Conservation (phyloP, 805 yeast genomes). For the Kregervanrija fluxuum region DNA sequence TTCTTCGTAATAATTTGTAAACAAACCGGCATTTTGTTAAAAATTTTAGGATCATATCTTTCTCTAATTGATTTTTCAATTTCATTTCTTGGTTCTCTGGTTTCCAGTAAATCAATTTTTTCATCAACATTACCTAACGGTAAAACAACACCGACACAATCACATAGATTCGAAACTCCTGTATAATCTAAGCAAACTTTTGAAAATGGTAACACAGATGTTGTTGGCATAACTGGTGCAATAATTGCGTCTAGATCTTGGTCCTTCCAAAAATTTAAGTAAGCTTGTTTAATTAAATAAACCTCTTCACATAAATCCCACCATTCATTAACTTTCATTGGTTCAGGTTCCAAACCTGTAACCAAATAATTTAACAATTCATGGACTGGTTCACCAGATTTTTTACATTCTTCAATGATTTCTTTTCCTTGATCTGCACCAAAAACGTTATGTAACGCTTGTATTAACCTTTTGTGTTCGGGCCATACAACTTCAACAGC, state of each 20-base stretch:
- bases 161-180: conserved; percentile 40
- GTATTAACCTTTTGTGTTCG: conserved; percentile 26
- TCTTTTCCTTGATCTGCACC: conserved; percentile 36
- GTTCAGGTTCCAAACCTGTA: background rate
- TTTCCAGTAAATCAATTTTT: conserved; percentile 28
- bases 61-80: conserved; percentile 38
- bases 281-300: conserved; percentile 25
- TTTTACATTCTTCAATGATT: conserved; percentile 12
- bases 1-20: conserved; percentile 59
- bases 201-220: conserved; percentile 29
- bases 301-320: conserved; percentile 35
- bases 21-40: conserved; percentile 55
- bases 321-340: conserved; percentile 22
- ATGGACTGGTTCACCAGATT: conserved; percentile 20
- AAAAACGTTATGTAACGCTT: conserved; percentile 28
- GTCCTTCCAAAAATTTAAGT: conserved; percentile 28
- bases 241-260: conserved; percentile 35
- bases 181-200: conserved; percentile 38
- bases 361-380: conserved; percentile 14
- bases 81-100: conserved; percentile 27
- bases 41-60: conserved; percentile 38
- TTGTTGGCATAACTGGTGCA: conserved; percentile 31
- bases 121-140: conserved; percentile 54
- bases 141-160: conserved; percentile 41
- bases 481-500: conserved; percentile 42